Evolutionary conservation across 2,329 filamentous ascomycete species (phyloP), one percentile per base, ranked within the genome.

Genomic region (Neobulgaria alba): DNA sequence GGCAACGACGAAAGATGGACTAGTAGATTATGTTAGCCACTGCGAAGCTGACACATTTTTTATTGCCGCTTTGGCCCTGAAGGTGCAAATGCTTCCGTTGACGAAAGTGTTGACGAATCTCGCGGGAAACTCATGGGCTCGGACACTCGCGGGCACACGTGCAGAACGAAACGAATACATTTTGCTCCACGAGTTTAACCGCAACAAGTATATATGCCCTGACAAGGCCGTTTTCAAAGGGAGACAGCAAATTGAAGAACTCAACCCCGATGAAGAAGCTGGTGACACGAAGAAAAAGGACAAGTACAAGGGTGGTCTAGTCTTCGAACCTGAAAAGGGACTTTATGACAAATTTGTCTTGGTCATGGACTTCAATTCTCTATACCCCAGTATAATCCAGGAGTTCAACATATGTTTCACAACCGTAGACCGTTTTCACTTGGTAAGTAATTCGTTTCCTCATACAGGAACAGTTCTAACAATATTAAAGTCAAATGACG

Each of bases 351-450:
- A 93, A 65, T 95, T 93, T 62, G 85, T 98, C 39, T 75, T 98
- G 41, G 93, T 98, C 63, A 98, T 98, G 93, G 92, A 98, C 70
- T 98, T 98, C 71, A 98, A 98, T 73, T 95, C 89, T 55, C 71
- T 98, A 47, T 98, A 98, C 57, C 92, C 92, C 21, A 95, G 96
- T 95, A 96, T 98, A 58, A 98, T 98, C 47, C 93, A 98, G 59
- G 93, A 98, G 72, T 98, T 81, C 68, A 98, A 98, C 64, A 98
- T 98, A 54, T 98, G 93, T 69, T 98, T 98, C 65, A 98, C 92
- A 2, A 98, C 93, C 0, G 88, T 98, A 5, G 85, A 96, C 47
- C 75, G 92, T 53, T 71, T 75, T 30, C 69, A 75, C 46, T 66
- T 82, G 54, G 83, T 87, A 73, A 68, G 79, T 63, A 17, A 15